Base-by-base conservation (phyloP, 352 stramenopile genomes). In the Globisporangium echinulatum region DNA sequence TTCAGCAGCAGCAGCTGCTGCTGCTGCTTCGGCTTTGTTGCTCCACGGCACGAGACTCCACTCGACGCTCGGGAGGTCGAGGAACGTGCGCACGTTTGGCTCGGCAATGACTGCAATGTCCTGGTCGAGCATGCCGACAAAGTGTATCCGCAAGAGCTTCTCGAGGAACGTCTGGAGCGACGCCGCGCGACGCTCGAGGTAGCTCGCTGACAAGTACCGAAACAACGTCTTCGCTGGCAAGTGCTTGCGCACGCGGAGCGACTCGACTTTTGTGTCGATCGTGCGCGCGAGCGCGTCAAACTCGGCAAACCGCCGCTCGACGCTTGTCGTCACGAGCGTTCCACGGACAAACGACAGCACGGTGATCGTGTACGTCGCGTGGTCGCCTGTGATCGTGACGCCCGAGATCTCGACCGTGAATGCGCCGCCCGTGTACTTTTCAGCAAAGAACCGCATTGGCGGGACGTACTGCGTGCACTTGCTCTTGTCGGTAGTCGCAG, bases 201-300 rank as follows among this genome's bases (percentile, higher is more conserved):
- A 93, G 38, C 67, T 69, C 0, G 73, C 72, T 0, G 71, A 81
- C 7, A 77, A 50, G 39, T 76, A 88, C 17, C 76, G 71, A 51
- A 91, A 90, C 11, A 93, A 66, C 1, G 84, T 91, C 56, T 93
- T 93, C 7, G 74, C 68, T 7, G 84, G 84, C n/a, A 92, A 70
- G 8, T 79, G 60, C 33, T 71, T 66, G 17, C 78, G 67, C 19
- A 87, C 53, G 14, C 71, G 61, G 49, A 93, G 56, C 5, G 69
- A 63, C 14, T 71, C 71, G 33, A 91, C 46, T 58, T 93, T 93
- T 19, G 48, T 47, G 42, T 88, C 77, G 7, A 93, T 65, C 19
- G 67, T 62, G 37, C 74, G 56, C 43, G 72, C 78, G 9, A 93
- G 60, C 9, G 68, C 69, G 38, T 85, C 66, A 55, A 93, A 93